phyloP scores from a whole-genome alignment of 176 grass and related monocot species.

The Tuctoria greenei region DNA sequence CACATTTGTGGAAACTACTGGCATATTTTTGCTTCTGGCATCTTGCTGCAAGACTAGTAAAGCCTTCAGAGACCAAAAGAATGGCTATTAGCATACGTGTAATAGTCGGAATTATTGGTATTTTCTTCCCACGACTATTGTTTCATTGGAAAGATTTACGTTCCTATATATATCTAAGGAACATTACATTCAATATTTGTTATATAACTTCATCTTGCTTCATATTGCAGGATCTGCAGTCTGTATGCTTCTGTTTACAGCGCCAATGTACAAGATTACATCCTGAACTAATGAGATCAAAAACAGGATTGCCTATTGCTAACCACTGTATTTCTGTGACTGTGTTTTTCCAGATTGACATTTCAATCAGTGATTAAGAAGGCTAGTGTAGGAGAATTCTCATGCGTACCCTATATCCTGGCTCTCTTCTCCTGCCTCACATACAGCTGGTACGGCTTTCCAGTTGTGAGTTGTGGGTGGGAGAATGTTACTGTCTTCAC shows the following conservation, averaged over 20 bases:
- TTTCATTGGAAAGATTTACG: neutral
- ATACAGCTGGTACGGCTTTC: constrained; percentile 69
- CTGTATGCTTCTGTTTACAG: constrained; percentile 64
- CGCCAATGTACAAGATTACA: constrained; percentile 54
- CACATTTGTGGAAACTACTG: neutral
- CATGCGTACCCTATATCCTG: constrained; percentile 64
- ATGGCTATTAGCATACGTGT: constrained; percentile 36
- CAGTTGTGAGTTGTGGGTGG: constrained; percentile 64
- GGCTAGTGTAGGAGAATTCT: constrained; percentile 63
- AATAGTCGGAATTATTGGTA: constrained; percentile 60
- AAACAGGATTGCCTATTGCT: constrained; percentile 7
- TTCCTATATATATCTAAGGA: constrained; percentile 36
- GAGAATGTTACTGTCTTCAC: constrained; percentile 55
- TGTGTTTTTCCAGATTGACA: constrained; percentile 56
- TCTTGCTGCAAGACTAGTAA: neutral
- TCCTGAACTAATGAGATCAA: neutral
- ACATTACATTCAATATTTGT: constrained; percentile 16
- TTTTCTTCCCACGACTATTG: neutral
- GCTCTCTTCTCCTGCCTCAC: constrained; percentile 53
- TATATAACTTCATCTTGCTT: neutral
- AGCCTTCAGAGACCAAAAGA: neutral
- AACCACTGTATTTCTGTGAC: neutral
- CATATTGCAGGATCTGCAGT: constrained; percentile 54
- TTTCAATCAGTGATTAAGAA: constrained; percentile 69
- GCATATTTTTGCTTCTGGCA: neutral